A percentile compares a stretch with the other conserved stretches of the same genome.
Evolutionary conservation across 2,329 filamentous ascomycete genomes (phyloP).

Genomic region (Drechmeria coniospora): DNA sequence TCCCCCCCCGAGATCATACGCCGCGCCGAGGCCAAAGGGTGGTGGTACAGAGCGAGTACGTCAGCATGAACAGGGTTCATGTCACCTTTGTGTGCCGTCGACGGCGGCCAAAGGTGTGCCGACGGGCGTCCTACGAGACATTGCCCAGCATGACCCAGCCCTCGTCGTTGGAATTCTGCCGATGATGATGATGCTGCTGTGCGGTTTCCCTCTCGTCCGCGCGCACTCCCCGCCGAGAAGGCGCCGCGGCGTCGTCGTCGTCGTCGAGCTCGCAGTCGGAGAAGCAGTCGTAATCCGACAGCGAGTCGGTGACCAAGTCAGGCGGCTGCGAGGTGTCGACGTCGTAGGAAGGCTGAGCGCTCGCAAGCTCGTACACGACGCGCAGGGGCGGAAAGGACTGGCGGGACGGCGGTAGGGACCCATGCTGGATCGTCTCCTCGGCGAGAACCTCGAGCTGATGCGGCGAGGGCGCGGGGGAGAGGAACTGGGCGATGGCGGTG

Average conservation of each 20-base stretch:
- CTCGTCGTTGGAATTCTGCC: too few relatives aligned
- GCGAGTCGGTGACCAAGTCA: conserved; percentile 16
- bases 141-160: too few relatives aligned
- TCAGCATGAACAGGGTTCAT: too few relatives aligned
- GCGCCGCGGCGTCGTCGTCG: too few relatives aligned
- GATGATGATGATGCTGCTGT: too few relatives aligned
- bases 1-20: too few relatives aligned
- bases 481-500: conserved; percentile 20
- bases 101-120: too few relatives aligned
- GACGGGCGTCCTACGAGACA: too few relatives aligned
- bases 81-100: too few relatives aligned
- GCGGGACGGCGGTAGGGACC: conserved; percentile 3
- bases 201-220: too few relatives aligned
- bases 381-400: conserved; percentile 17
- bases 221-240: conserved; percentile 15
- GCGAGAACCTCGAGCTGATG: conserved; percentile 6
- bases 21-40: too few relatives aligned
- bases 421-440: conserved; percentile 7
- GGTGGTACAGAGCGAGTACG: too few relatives aligned
- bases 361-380: conserved; percentile 24
- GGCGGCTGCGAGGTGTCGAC: conserved; percentile 20
- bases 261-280: conserved; percentile 20
- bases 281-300: conserved; percentile 22
- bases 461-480: conserved; percentile 11
- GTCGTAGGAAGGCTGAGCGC: conserved; percentile 16